Conservation (phyloP, 2,329 filamentous ascomycete genomes). For the Trichoderma arundinaceum region DNA sequence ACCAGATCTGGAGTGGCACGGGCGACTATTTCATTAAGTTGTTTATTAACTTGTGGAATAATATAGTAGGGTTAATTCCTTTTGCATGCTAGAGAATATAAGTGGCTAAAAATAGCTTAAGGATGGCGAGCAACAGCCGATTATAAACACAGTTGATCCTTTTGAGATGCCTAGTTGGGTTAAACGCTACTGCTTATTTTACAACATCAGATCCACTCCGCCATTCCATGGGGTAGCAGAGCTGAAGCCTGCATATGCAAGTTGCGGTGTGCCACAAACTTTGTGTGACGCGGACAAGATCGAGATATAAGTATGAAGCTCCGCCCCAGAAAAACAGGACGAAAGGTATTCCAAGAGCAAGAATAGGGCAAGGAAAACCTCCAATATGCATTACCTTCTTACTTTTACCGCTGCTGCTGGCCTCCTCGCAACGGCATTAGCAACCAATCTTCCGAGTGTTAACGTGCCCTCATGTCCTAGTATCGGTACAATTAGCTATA, state of each 20-base stretch:
- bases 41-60: too few species aligned
- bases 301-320: constrained; percentile 16
- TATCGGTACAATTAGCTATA: constrained; percentile 46
- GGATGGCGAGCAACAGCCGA: constrained; percentile 22
- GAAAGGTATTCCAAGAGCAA: not conserved
- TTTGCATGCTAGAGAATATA: constrained; percentile 3
- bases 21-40: too few species aligned
- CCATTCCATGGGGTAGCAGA: not conserved
- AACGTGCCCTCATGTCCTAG: constrained; percentile 49
- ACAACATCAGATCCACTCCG: constrained; percentile 31
- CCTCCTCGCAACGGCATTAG: constrained; percentile 20
- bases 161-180: constrained; percentile 26
- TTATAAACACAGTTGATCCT: constrained; percentile 15
- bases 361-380: not conserved
- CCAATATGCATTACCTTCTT: constrained; percentile 23
- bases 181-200: constrained; percentile 26
- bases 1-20: too few species aligned
- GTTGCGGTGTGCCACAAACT: constrained; percentile 1
- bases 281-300: not conserved
- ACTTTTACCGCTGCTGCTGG: constrained; percentile 23
- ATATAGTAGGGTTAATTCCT: constrained; percentile 12
- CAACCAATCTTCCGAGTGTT: constrained; percentile 39
- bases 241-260: constrained; percentile 8
- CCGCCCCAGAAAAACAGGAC: not conserved
- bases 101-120: constrained; percentile 16